Base-by-base conservation (phyloP, 2,329 filamentous ascomycete species). In the Aspergillus sp. region DNA sequence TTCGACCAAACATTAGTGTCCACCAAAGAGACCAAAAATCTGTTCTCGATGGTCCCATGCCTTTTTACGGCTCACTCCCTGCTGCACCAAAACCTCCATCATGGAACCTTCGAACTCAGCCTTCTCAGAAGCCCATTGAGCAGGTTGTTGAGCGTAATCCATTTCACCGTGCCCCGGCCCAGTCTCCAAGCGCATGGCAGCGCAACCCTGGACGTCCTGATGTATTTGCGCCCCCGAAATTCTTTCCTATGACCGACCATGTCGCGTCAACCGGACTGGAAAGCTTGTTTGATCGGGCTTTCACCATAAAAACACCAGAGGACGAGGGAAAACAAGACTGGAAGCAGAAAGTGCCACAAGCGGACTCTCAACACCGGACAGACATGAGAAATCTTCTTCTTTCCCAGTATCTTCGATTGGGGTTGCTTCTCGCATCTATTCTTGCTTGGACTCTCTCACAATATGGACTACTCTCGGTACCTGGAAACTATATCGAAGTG, bases 251-350 rank as follows among this genome's bases (percentile, higher is more conserved):
- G 33, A 60, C 63, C 45, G 68, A 72, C 44, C 58, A 65, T 48
- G 56, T 58, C 37, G 60, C 64, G 13, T 68, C 71, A 27, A 75
- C 72, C 27, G 72, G 71, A 6, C 52, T 75, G 8, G 72, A 75
- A 52, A 64, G 56, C 33, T 52, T 75, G 26, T 74, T 75, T 53
- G 67, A 71, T 38, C 60, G 60, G 27, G 62, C 71, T 4, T 75
- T 75, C 43, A 69, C 66, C 54, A 58, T 63, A 43, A 53, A 61
- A 49, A 53, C 57, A 38, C 47, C 61, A 10, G 58, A 62, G 37
- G 56, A 65, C 32, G 52, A 51, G 5, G 53, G 50, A 1, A 49
- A 52, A 27, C 44, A 48, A 27, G 41, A 51, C 6, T 58, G 56
- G 51, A 46, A 51, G 27, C 48, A 54, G 26, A 40, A 42, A 8